Evolutionary conservation across 768 basidiomycete species (phyloP).

Genomic region (Ramaria rubella): DNA sequence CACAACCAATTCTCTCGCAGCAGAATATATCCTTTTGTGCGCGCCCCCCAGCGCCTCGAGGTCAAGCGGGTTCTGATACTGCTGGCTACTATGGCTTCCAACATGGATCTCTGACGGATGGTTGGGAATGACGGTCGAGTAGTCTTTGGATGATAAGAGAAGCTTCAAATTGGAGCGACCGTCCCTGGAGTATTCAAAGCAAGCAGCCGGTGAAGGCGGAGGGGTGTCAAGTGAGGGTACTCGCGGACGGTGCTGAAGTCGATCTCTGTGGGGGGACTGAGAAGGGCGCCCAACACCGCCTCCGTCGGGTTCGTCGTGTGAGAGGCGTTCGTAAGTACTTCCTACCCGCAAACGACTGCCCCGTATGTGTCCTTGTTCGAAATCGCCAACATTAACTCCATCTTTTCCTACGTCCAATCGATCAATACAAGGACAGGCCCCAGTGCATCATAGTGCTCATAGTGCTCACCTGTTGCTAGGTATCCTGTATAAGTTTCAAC

Average conservation of each 20-base stretch:
- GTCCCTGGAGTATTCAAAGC: slow-evolving; percentile 24
- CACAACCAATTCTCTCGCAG: too few relatives aligned
- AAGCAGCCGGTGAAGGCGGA: slow-evolving; percentile 34
- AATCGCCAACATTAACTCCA: slow-evolving; percentile 13
- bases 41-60: too few relatives aligned
- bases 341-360: slow-evolving; percentile 52
- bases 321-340: slow-evolving; percentile 44
- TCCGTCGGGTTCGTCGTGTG: slow-evolving; percentile 27
- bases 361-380: slow-evolving; percentile 17
- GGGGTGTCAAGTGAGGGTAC: slow-evolving; percentile 3
- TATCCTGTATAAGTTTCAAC: too few relatives aligned
- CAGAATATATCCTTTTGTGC: too few relatives aligned
- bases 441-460: too few relatives aligned
- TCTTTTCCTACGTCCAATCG: too few relatives aligned
- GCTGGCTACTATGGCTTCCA: background rate
- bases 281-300: slow-evolving; percentile 14
- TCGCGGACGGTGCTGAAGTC: background rate
- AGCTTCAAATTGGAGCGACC: background rate
- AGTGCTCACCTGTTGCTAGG: too few relatives aligned
- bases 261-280: background rate
- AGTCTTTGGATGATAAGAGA: background rate
- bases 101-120: background rate
- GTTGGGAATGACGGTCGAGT: background rate
- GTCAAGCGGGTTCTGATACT: too few relatives aligned
- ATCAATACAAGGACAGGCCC: too few relatives aligned